Conservation (phyloP, 345 rosid species). For the Lagerstroemia speciosa region DNA sequence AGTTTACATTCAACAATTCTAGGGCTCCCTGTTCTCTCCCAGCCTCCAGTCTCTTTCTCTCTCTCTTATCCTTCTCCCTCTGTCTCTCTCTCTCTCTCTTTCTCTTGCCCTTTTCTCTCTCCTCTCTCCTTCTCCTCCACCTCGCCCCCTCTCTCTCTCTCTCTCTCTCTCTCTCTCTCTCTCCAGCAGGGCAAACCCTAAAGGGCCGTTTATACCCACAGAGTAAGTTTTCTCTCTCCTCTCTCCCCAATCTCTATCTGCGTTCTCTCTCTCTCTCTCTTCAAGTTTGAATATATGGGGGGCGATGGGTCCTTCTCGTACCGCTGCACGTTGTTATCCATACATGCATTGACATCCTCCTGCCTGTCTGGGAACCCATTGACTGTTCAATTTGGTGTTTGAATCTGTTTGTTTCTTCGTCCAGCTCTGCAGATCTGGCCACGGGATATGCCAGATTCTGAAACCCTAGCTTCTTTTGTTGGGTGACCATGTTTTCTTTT, state of each 20-base stretch:
- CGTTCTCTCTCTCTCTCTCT: constrained; percentile 30
- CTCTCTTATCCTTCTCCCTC: constrained; percentile 10
- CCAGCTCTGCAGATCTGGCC: constrained; percentile 28
- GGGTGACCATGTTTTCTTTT: background rate
- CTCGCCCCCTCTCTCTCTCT: constrained; percentile 52
- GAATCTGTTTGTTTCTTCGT: constrained; percentile 7
- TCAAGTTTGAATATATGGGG: constrained; percentile 41
- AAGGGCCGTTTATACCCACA: constrained; percentile 68
- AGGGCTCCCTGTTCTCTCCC: background rate
- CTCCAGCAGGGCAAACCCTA: constrained; percentile 69
- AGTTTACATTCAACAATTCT: constrained; percentile 2
- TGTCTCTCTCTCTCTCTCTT: background rate
- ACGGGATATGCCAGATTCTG: constrained; percentile 15
- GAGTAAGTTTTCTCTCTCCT: constrained; percentile 93
- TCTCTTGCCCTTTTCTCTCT: constrained; percentile 30
- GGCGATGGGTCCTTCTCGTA: constrained; percentile 39
- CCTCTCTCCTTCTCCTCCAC: constrained; percentile 21
- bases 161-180: too few species aligned
- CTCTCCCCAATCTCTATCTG: constrained; percentile 30
- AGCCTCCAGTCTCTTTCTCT: constrained; percentile 8
- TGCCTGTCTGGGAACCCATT: background rate
- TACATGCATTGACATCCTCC: background rate
- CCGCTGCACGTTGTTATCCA: constrained; percentile 18
- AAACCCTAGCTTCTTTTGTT: background rate
- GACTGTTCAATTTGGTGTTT: background rate